Percentiles rank a stretch among this genome's conserved stretches.
Evolutionary conservation across 2,329 filamentous ascomycete species (phyloP).

Genomic region (Exophiala sideris): DNA sequence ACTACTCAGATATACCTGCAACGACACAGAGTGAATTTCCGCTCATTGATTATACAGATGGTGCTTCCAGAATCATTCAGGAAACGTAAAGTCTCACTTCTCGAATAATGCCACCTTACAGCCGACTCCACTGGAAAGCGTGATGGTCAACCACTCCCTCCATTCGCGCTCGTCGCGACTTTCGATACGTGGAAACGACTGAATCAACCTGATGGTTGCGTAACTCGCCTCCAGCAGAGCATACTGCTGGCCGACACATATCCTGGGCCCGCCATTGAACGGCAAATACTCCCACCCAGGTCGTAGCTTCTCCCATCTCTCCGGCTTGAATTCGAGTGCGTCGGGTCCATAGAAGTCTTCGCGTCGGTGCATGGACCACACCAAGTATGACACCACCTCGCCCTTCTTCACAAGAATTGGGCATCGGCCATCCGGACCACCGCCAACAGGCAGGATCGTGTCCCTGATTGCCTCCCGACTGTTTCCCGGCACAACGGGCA

Average conservation of each 20-base stretch:
- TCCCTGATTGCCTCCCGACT: constrained; percentile 40
- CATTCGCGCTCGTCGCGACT: constrained; percentile 27
- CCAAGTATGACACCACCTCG: constrained; percentile 42
- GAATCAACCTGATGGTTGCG: constrained; percentile 68
- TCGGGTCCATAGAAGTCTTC: constrained; percentile 33
- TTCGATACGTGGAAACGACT: constrained; percentile 65
- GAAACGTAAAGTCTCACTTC: constrained; percentile 9
- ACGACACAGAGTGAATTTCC: too few species aligned
- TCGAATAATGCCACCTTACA: constrained; percentile 36
- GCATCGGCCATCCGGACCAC: constrained; percentile 45
- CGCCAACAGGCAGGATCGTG: constrained; percentile 47
- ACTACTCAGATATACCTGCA: too few species aligned
- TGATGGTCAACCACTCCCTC: constrained; percentile 74
- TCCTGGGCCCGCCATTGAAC: constrained; percentile 30
- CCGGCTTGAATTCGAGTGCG: constrained; percentile 35
- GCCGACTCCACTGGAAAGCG: constrained; percentile 74
- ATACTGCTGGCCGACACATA: constrained; percentile 64
- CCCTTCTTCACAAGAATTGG: constrained; percentile 50
- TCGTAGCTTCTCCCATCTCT: constrained; percentile 36
- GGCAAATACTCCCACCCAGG: constrained; percentile 36
- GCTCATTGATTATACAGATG: neutral
- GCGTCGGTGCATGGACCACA: constrained; percentile 39
- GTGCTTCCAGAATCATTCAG: neutral
- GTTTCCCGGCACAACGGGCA: constrained; percentile 40
- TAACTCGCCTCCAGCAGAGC: constrained; percentile 69